Evolutionary conservation across 1,139 yeast genomes (phyloP).

Genomic region (Candida sp.): DNA sequence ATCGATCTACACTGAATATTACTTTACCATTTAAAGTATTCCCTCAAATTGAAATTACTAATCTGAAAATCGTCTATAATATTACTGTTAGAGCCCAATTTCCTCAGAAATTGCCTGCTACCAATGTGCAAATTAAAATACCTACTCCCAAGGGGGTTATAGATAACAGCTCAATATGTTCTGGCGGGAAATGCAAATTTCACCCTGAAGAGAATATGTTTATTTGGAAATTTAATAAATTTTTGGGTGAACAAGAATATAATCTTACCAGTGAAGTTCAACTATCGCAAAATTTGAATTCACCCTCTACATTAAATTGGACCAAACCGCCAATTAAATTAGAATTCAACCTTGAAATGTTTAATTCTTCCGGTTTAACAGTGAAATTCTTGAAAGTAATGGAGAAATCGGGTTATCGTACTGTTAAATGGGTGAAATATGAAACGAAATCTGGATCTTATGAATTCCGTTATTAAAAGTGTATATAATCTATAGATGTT

Average conservation of each 20-base stretch:
- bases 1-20: constrained; percentile 52
- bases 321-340: constrained; percentile 75
- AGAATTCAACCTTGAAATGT: constrained; percentile 71
- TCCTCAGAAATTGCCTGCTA: constrained; percentile 60
- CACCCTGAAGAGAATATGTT: constrained; percentile 63
- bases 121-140: constrained; percentile 58
- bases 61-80: constrained; percentile 50
- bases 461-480: constrained; percentile 59
- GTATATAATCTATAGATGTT: too few relatives aligned
- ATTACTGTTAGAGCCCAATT: constrained; percentile 61
- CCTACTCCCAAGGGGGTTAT: constrained; percentile 70
- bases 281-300: constrained; percentile 13
- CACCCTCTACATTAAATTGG: constrained; percentile 40
- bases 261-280: constrained; percentile 52
- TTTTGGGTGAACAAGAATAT: constrained; percentile 66
- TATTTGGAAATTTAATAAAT: constrained; percentile 68
- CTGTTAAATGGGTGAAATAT: constrained; percentile 89
- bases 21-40: constrained; percentile 70
- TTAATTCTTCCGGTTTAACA: constrained; percentile 72
- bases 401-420: constrained; percentile 62
- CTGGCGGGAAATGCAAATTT: constrained; percentile 68
- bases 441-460: constrained; percentile 73
- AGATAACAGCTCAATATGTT: constrained; percentile 45
- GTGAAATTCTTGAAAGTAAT: constrained; percentile 71
- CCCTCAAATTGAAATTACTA: constrained; percentile 57